phyloP scores from a whole-genome alignment of 2,329 filamentous ascomycete species.

The Hypoxylon sp. region DNA sequence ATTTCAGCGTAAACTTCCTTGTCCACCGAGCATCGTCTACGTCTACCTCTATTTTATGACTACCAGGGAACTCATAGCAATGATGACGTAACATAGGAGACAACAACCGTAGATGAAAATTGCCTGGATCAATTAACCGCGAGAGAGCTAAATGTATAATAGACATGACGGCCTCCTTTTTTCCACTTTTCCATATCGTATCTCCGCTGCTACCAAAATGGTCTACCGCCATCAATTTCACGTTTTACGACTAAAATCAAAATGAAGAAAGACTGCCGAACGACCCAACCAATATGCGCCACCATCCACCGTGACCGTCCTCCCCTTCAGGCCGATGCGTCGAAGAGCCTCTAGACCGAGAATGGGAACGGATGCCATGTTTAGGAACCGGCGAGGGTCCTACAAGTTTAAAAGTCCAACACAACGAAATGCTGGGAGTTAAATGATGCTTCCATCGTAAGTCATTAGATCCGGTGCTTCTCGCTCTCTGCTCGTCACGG shows the following conservation, averaged over 20 bases:
- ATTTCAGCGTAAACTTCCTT: background rate
- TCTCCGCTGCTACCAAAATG: conserved; percentile 19
- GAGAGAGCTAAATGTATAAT: conserved; percentile 13
- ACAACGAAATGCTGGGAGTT: conserved; percentile 27
- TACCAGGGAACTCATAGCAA: background rate
- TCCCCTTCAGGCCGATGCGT: conserved; percentile 34
- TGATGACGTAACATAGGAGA: background rate
- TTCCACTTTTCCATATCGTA: conserved; percentile 22
- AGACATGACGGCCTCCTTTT: conserved; percentile 3
- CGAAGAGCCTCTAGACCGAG: conserved; percentile 38
- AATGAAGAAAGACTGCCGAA: conserved; percentile 43
- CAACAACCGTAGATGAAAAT: background rate
- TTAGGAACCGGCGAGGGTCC: conserved; percentile 28
- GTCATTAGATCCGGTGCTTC: conserved; percentile 52
- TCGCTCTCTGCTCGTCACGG: conserved; percentile 51
- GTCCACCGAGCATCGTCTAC: background rate
- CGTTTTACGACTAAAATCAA: conserved; percentile 41
- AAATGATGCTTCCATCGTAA: conserved; percentile 42
- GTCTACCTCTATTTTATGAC: background rate
- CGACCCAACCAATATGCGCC: conserved; percentile 49
- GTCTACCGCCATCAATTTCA: conserved; percentile 17
- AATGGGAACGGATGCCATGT: conserved; percentile 44
- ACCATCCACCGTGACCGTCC: conserved; percentile 47
- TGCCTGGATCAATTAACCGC: conserved; percentile 18
- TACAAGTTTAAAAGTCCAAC: conserved; percentile 29